Evolutionary conservation across 2,329 filamentous ascomycete genomes (phyloP).

Genomic region (Neofusicoccum sp.): DNA sequence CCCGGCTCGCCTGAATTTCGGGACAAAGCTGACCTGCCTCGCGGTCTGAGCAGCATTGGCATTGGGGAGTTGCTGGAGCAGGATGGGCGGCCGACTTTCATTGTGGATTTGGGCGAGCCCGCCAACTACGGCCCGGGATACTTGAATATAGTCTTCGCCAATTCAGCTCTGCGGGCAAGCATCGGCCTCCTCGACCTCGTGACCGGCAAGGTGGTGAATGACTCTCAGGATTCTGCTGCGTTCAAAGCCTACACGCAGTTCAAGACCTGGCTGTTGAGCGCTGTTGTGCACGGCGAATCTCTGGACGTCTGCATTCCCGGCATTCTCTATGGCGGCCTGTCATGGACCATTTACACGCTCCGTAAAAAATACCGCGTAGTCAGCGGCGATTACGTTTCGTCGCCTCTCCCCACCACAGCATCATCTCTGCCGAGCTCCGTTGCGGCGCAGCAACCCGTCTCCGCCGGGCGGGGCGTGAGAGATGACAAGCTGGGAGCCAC

Average conservation of each 20-base stretch:
- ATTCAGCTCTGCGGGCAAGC: conserved; percentile 62
- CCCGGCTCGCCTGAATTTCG: conserved; percentile 48
- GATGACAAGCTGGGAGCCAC: not conserved
- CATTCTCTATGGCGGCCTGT: conserved; percentile 61
- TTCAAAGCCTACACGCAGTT: conserved; percentile 48
- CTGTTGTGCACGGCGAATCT: conserved; percentile 52
- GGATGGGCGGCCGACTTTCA: conserved; percentile 73
- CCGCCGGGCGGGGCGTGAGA: conserved; percentile 9
- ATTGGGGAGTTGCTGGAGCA: conserved; percentile 72
- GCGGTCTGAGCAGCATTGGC: conserved; percentile 63
- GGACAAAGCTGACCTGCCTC: conserved; percentile 49
- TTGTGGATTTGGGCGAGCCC: conserved; percentile 65
- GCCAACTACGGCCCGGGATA: conserved; percentile 54
- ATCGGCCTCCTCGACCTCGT: conserved; percentile 58
- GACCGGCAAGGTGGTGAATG: conserved; percentile 45
- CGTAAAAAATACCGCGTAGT: conserved; percentile 67
- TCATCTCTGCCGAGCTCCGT: conserved; percentile 3
- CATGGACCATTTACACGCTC: conserved; percentile 70
- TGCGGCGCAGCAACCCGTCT: not conserved
- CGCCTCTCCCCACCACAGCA: not conserved
- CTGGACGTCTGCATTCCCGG: conserved; percentile 50
- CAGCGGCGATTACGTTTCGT: conserved; percentile 46
- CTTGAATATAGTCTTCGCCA: conserved; percentile 66
- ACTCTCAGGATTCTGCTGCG: conserved; percentile 24
- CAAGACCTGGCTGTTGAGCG: conserved; percentile 65